Evolutionary conservation across 208 protist genomes (phyloP).

Genomic region (Leishmania tropica): DNA sequence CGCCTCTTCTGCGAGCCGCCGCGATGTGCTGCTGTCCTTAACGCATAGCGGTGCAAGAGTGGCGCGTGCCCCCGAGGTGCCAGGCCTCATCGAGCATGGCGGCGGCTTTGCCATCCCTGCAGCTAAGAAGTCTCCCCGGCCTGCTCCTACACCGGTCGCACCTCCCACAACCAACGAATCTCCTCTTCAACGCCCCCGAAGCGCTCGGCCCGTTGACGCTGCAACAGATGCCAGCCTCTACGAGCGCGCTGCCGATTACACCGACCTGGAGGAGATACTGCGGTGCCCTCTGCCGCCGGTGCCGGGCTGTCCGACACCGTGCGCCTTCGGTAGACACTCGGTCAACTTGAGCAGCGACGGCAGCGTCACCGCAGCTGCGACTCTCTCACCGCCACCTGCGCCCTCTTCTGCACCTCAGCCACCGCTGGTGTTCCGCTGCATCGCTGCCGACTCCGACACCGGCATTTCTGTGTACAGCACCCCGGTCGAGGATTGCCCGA

Average conservation of each 20-base stretch:
- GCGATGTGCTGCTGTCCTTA: neutral
- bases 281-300: constrained; percentile 26
- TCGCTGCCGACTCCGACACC: constrained; percentile 41
- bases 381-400: neutral
- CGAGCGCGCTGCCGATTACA: constrained; percentile 49
- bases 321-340: constrained; percentile 5
- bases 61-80: neutral
- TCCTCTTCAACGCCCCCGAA: neutral
- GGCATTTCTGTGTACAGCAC: constrained; percentile 62
- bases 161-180: neutral
- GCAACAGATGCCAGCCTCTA: constrained; percentile 48
- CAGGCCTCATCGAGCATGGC: neutral
- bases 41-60: neutral
- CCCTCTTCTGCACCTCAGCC: neutral
- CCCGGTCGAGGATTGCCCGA: constrained; percentile 57
- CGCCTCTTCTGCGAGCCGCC: constrained; percentile 1
- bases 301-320: constrained; percentile 30
- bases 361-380: neutral
- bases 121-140: neutral
- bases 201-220: neutral
- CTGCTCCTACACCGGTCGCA: neutral
- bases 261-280: constrained; percentile 51
- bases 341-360: neutral
- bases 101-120: neutral
- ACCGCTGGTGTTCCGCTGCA: constrained; percentile 44